These are phyloP conservation scores for Phialemoniopsis sp. DNA, from an alignment of 2,329 filamentous ascomycete genomes.

Conservation along the genomic window DNA sequence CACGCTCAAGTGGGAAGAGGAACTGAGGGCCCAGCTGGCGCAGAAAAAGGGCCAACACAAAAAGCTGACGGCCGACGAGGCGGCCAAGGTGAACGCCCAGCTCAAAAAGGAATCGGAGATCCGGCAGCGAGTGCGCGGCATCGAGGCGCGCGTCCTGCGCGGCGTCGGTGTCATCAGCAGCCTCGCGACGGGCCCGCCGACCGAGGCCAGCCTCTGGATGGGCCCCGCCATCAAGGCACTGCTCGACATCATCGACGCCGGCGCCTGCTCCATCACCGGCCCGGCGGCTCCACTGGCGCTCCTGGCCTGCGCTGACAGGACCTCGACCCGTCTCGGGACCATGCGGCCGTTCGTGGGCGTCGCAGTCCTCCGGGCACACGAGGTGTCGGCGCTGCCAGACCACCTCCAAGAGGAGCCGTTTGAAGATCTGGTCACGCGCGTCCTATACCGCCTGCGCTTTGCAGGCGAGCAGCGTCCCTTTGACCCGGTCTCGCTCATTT, in stretches of 20 bases:
- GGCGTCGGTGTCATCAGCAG: constrained; percentile 83
- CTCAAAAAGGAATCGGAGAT: constrained; percentile 82
- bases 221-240: constrained; percentile 73
- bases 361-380: constrained; percentile 77
- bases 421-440: constrained; percentile 77
- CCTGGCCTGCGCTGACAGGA: constrained; percentile 71
- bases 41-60: constrained; percentile 88
- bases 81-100: constrained; percentile 85
- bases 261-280: constrained; percentile 77
- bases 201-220: constrained; percentile 85
- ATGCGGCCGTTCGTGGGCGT: constrained; percentile 82
- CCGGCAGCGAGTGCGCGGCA: constrained; percentile 63
- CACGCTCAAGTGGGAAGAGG: constrained; percentile 94
- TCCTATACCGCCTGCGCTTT: constrained; percentile 87
- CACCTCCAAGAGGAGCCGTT: constrained; percentile 76
- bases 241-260: constrained; percentile 70
- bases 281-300: constrained; percentile 75
- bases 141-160: constrained; percentile 70
- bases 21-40: constrained; percentile 81
- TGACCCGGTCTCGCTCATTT: constrained; percentile 81
- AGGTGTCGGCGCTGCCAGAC: constrained; percentile 66
- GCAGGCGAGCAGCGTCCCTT: constrained; percentile 91
- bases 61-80: constrained; percentile 87
- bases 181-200: constrained; percentile 83
- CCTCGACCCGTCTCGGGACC: constrained; percentile 69